Evolutionary conservation across 805 yeast genomes (phyloP), one percentile per base, ranked within the genome.

Genomic region (Jamesozyma lodderae): DNA sequence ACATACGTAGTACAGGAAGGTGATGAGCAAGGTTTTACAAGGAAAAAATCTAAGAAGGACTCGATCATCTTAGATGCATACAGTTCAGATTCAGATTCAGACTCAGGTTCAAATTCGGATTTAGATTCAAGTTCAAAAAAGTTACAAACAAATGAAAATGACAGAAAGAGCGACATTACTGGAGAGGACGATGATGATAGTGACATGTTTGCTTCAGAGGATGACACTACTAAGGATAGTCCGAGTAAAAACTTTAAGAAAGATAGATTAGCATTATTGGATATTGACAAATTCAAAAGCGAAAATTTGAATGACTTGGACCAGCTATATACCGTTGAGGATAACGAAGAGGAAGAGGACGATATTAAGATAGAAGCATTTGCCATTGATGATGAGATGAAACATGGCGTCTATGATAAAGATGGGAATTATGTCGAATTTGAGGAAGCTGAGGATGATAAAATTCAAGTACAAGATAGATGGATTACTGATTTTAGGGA

Each of bases 381-480:
- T 49, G 64, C 70, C 51, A 48, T 76, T 27, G 54, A 65, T 8
- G 63, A 70, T 23, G 82, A 76, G 49, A 52, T 60, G n/a, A 62
- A 64, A 33, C 64, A 64, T 31, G 81, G 80, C 0, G 53, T 46
- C 4, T 70, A 73, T 44, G 79, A 75, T 46, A 60, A 60, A 23
- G 67, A 65, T 40, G 79, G 80, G 3, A 72, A 72, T 45, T 74
- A 63, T 44, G 53, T 66, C n/a, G 57, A 63, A 33, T 48, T 53
- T 6, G 51, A 58, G 2, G 54, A 53, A 5, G 54, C 54, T 17
- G 59, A 59, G 9, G 60, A 54, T 4, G 55, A 48, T 6, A 52
- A 49, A 7, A 19, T 24, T 9, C 39, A 40, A 16, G 40, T 33
- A 6, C 43, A 47, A 30, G 55, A 49, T 22, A 37, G 41, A 20